Base-by-base conservation (phyloP, 257 asterid species). In the Solanum pennellii region DNA sequence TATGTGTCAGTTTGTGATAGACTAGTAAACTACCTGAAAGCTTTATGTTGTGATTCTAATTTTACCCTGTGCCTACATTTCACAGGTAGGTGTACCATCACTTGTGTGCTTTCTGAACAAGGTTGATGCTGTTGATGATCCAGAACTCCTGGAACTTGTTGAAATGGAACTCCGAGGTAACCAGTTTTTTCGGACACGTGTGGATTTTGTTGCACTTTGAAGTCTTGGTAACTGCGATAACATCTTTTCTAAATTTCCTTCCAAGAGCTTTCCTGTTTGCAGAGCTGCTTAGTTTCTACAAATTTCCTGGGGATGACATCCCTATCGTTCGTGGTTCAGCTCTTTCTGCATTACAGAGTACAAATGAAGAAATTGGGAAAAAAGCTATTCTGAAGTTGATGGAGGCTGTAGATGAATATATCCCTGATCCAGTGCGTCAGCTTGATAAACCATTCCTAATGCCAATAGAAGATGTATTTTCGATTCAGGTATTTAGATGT, bases 271-370 rank as follows among this genome's bases (percentile, higher is more conserved):
- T 27, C 49, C 14, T 20, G 86, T 82, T 86, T 66, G 92, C 95
- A 97, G 99, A 97, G 87, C 90, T 97, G 88, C 98, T 97, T 88
- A 92, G 88, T 92, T 97, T 97, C 91, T 97, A 96, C 91, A 96
- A 97, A 93, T 97, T 96, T 88, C 99, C 99, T 49, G 99, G 99
- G 83, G 99, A 97, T 90, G 99, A 96, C 20, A 97, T 97, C 89
- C 99, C 99, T n/a, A 97, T 97, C 42, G 33, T 97, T 88, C 94
- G 98, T 88, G 99, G 99, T 83, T 97, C 99, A 90, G 99, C 99
- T 49, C 90, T 97, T 91, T 93, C 96, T 88, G 99, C 99, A 31
- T 91, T 97, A 91, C 98, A 97, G 93, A 98, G 99, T 59, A 92
- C 91, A 52, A 94, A 97, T 88, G 99, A 93, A 65, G 99, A 97